Evolutionary conservation across 495 filamentous ascomycete genomes (phyloP), one percentile per base, ranked within the genome.

Genomic region (Podospora anserina): DNA sequence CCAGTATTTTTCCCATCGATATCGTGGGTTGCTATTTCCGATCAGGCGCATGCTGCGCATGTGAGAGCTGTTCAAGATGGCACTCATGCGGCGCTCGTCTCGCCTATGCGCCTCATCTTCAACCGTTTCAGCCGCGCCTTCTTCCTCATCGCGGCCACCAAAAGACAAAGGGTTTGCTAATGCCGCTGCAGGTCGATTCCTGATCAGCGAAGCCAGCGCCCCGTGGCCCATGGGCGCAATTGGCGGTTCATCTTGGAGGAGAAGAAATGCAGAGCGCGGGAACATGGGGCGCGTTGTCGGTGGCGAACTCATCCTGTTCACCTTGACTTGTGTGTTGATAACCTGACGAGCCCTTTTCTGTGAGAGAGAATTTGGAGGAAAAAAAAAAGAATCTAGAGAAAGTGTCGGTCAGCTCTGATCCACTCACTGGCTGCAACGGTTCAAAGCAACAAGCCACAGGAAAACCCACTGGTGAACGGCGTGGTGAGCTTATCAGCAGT

Each of bases 31-130:
- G 70, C 81, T 88, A 67, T 88, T 90, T 19, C 91, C 91, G 74
- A 93, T 93, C 69, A 94, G 79, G 20, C 90, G 80, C 88, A 92
- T 90, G 67, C 87, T 90, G 56, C 91, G 82, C 88, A 92, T 91
- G 70, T 90, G 85, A 15, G 88, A 86, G 27, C 88, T 89, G 69
- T 85, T 83, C 58, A 93, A 83, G 16, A 89, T 75, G 53, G 80
- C 78, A 66, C 76, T 84, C 62, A 85, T 71, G 62, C 83, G 82
- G 26, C 82, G 82, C 76, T 86, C 84, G 19, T 85, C 84, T 53
- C 71, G 70, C 61, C 77, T 78, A 16, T 70, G 61, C n/a, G 63
- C 60, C 7, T 81, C 81, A 53, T 81, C 79, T 11, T 81, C 81
- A 1, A 56, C 9, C 62, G 54, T 55, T 2, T 73, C 68, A 27